These are phyloP conservation scores for Orobanche coerulescens DNA, from an alignment of 257 asterid genomes.

Conservation along the genomic window DNA sequence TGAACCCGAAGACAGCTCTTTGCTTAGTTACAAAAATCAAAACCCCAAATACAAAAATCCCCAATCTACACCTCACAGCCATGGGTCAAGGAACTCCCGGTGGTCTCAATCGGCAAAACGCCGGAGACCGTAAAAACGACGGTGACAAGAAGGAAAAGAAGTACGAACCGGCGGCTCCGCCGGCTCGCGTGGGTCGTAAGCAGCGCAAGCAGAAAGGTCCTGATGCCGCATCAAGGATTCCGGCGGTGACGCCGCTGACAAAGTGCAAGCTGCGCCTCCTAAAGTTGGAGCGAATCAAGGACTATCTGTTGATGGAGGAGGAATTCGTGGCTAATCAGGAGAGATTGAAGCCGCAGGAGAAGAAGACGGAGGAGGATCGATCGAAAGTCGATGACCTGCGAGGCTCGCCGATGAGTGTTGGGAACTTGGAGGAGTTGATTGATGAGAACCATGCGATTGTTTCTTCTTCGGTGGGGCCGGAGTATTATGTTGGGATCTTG, in stretches of 20 bases:
- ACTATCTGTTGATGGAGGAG: constrained; percentile 78
- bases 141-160: constrained; percentile 85
- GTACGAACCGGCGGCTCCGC: constrained; percentile 85
- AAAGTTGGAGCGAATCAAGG: constrained; percentile 71
- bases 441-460: constrained; percentile 93
- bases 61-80: constrained; percentile 9
- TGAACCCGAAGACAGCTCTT: constrained; percentile 26
- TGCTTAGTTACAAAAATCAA: background rate
- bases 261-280: constrained; percentile 71
- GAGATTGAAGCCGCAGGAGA: constrained; percentile 86
- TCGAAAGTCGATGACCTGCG: constrained; percentile 80
- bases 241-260: constrained; percentile 65
- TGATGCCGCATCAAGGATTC: constrained; percentile 77
- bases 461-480: constrained; percentile 84
- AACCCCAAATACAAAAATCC: constrained; percentile 16
- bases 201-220: constrained; percentile 88
- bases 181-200: constrained; percentile 86
- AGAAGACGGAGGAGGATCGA: constrained; percentile 89
- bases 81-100: constrained; percentile 98
- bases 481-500: constrained; percentile 81
- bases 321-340: constrained; percentile 92
- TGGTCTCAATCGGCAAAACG: constrained; percentile 63
- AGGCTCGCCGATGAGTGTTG: constrained; percentile 92
- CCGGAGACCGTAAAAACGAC: constrained; percentile 73
- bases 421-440: constrained; percentile 78